These are phyloP conservation scores for Aspergillus sp. DNA, from an alignment of 2,329 filamentous ascomycete species.

Conservation along the genomic window DNA sequence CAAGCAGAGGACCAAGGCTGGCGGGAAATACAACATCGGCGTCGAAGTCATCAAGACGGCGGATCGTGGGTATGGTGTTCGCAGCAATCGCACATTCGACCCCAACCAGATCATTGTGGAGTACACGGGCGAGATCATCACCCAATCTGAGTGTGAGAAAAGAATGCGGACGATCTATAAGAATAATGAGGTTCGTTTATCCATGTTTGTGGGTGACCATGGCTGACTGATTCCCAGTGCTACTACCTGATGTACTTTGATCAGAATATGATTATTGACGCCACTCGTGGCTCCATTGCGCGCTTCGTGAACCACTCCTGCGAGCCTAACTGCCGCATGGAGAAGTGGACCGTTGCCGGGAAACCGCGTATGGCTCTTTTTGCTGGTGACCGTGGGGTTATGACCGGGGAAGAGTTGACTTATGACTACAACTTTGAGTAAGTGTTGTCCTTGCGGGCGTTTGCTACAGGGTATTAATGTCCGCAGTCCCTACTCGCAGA, in stretches of 20 bases:
- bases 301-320: conserved; percentile 98
- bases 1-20: conserved; percentile 69
- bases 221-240: conserved; percentile 57
- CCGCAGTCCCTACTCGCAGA: conserved; percentile 55
- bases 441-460: conserved; percentile 22
- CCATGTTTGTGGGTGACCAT: background rate
- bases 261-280: conserved; percentile 98
- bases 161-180: conserved; percentile 94
- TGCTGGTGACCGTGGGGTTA: conserved; percentile 82
- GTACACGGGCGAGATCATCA: conserved; percentile 97
- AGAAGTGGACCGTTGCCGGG: conserved; percentile 93
- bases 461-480: conserved; percentile 10
- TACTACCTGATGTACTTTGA: conserved; percentile 99
- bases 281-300: conserved; percentile 90
- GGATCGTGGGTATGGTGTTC: conserved; percentile 86
- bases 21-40: conserved; percentile 85
- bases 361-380: conserved; percentile 97
- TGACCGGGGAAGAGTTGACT: conserved; percentile 92
- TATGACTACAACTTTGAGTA: conserved; percentile 83
- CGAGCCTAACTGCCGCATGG: conserved; percentile 94
- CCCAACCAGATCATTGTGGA: conserved; percentile 96
- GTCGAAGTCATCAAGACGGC: conserved; percentile 92
- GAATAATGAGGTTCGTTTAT: conserved; percentile 72
- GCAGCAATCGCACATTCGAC: conserved; percentile 82
- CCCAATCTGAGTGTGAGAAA: conserved; percentile 85